Conservation (phyloP, 441 rosid genomes). For the Populus hybrid region DNA sequence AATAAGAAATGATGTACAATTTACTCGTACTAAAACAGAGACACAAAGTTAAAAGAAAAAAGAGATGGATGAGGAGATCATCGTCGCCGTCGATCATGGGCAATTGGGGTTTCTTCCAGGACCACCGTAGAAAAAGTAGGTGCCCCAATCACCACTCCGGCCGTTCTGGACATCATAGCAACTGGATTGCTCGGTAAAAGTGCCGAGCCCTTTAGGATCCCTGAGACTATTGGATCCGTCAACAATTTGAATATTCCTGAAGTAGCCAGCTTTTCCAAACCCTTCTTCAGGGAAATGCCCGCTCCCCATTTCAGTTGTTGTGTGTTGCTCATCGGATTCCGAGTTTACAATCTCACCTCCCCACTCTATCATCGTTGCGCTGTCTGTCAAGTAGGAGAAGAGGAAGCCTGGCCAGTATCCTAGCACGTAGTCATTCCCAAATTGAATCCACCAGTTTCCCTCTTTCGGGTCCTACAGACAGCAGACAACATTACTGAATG, state of each 20-base stretch:
- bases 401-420: no score
- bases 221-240: slow-evolving; percentile 56
- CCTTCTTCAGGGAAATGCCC: no score
- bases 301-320: no score
- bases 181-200: slow-evolving; percentile 52
- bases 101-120: slow-evolving; percentile 71
- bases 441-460: no score
- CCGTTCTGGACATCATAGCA: slow-evolving; percentile 58
- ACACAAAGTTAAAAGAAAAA: not conserved
- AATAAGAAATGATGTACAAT: not conserved
- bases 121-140: slow-evolving; percentile 67
- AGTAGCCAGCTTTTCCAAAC: slow-evolving; percentile 32
- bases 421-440: no score
- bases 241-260: slow-evolving; percentile 60
- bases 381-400: no score
- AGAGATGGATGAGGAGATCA: not conserved
- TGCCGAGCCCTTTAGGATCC: slow-evolving; percentile 50
- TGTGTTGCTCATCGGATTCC: no score
- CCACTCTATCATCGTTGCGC: no score
- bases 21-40: not conserved
- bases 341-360: no score
- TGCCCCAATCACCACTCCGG: slow-evolving; percentile 55
- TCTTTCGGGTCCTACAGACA: no score
- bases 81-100: slow-evolving; percentile 25
- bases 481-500: no score